Percentiles rank a stretch among this genome's conserved stretches.
Evolutionary conservation across 192 early-diverging fungal species (phyloP).

Genomic region (Podochytrium sp.): DNA sequence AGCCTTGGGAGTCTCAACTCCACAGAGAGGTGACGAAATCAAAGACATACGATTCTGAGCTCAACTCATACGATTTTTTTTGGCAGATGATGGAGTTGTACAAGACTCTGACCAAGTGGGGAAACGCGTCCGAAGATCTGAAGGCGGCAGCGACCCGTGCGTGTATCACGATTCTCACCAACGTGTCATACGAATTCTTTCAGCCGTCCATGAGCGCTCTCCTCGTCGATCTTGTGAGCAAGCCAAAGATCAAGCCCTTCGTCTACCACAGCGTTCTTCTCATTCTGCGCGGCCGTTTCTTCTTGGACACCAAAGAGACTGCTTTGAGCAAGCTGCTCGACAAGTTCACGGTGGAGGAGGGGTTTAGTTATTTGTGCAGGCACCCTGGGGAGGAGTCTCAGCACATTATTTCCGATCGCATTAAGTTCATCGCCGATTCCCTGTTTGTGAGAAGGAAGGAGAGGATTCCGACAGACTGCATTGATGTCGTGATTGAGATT

Average conservation of each 20-base stretch:
- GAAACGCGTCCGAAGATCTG: slow-evolving; percentile 43
- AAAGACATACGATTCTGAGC: no score
- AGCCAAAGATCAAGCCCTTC: slow-evolving; percentile 37
- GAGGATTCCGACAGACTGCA: slow-evolving; percentile 38
- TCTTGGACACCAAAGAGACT: slow-evolving; percentile 44
- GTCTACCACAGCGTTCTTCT: slow-evolving; percentile 49
- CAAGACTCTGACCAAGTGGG: slow-evolving; percentile 48
- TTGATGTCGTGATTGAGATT: slow-evolving; percentile 49
- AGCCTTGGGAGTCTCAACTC: slow-evolving; percentile 37
- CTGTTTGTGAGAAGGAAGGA: slow-evolving; percentile 46
- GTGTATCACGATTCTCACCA: slow-evolving; percentile 47
- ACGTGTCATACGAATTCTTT: slow-evolving; percentile 48
- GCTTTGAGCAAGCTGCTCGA: slow-evolving; percentile 31
- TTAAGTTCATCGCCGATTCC: slow-evolving; percentile 49
- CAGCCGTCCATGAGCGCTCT: slow-evolving; percentile 38
- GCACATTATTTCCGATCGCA: slow-evolving; percentile 39
- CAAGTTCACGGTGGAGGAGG: slow-evolving; percentile 31
- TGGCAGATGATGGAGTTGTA: slow-evolving; percentile 42
- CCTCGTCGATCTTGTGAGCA: slow-evolving; percentile 41
- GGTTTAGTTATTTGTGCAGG: slow-evolving; percentile 38
- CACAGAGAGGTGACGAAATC: slow-evolving; percentile 32
- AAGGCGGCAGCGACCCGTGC: slow-evolving; percentile 39
- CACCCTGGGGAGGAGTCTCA: slow-evolving; percentile 42
- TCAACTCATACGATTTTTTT: neutral
- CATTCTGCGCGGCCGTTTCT: slow-evolving; percentile 51